Conservation (phyloP, 1,284 basidiomycete species). For the Tilletia horrida region DNA sequence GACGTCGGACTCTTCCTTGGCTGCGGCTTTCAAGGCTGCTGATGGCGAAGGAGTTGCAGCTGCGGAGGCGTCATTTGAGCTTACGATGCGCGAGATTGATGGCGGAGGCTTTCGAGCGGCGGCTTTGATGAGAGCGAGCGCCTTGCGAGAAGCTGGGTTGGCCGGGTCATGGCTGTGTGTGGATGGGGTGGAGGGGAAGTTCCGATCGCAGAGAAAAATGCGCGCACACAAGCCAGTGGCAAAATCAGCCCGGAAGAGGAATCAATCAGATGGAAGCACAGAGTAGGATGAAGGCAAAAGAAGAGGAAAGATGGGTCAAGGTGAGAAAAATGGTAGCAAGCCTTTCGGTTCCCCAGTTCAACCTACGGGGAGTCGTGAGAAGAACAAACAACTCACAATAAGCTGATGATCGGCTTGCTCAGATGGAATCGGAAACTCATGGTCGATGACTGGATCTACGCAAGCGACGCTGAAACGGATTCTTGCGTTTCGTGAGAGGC, state of each 20-base stretch:
- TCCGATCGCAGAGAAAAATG: not conserved
- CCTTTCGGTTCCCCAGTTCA: not conserved
- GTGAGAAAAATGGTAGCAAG: not conserved
- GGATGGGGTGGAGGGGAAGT: not conserved
- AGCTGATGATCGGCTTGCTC: slow-evolving; percentile 1
- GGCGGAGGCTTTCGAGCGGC: slow-evolving; percentile 1
- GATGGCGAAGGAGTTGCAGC: not conserved
- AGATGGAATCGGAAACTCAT: slow-evolving; percentile 17
- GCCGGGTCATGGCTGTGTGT: slow-evolving; percentile 1
- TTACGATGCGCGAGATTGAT: not conserved
- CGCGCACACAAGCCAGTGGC: not conserved
- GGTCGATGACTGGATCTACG: not conserved
- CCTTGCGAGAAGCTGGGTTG: slow-evolving; percentile 5
- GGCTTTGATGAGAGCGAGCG: slow-evolving; percentile 8
- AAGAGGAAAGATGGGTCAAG: not conserved
- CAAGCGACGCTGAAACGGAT: no score
- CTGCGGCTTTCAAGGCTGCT: not conserved
- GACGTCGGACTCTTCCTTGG: slow-evolving; percentile 3
- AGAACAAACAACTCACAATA: not conserved
- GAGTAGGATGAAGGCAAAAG: not conserved
- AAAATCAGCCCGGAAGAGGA: not conserved
- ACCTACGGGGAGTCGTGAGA: not conserved
- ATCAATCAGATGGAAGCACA: not conserved
- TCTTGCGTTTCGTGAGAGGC: no score
- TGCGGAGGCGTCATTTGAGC: not conserved